Evolutionary conservation across 805 yeast genomes (phyloP).

Genomic region (Brettanomyces anomalus): DNA sequence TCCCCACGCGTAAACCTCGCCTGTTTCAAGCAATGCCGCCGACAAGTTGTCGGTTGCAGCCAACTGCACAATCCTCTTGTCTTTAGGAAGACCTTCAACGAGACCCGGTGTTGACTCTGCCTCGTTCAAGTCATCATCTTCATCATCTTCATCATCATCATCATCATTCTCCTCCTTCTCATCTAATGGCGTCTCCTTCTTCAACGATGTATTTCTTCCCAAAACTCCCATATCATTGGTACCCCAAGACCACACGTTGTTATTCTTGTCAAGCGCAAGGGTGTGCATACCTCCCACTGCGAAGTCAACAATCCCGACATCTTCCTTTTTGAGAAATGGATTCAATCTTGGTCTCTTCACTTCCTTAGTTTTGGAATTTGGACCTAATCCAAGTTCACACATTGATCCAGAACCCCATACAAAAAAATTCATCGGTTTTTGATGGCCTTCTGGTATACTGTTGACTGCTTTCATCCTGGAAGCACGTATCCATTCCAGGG

Average conservation of each 20-base stretch:
- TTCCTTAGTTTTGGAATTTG: constrained; percentile 81
- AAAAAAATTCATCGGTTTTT: constrained; percentile 60
- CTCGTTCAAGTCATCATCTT: constrained; percentile 81
- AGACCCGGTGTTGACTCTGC: constrained; percentile 81
- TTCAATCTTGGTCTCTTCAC: constrained; percentile 94
- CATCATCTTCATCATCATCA: constrained; percentile 72
- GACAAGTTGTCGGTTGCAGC: constrained; percentile 92
- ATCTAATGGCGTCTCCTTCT: constrained; percentile 51
- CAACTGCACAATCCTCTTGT: constrained; percentile 58
- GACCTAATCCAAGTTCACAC: constrained; percentile 98
- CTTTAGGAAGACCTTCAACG: constrained; percentile 58
- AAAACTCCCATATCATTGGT: constrained; percentile 86
- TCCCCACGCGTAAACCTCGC: constrained; percentile 97
- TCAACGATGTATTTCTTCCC: constrained; percentile 72
- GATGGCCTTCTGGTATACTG: constrained; percentile 26
- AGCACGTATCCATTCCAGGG: constrained; percentile 38
- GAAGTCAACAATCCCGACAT: constrained; percentile 68
- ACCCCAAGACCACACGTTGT: constrained; percentile 97
- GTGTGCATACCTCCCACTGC: constrained; percentile 97
- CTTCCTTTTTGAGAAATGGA: constrained; percentile 56
- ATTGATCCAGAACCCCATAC: constrained; percentile 97
- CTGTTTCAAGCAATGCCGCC: constrained; percentile 67
- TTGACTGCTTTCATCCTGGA: constrained; percentile 42
- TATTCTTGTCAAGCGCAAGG: constrained; percentile 67
- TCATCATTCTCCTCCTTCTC: constrained; percentile 50